Evolutionary conservation across 805 yeast species (phyloP).

Genomic region (Yamadazyma endophytica): DNA sequence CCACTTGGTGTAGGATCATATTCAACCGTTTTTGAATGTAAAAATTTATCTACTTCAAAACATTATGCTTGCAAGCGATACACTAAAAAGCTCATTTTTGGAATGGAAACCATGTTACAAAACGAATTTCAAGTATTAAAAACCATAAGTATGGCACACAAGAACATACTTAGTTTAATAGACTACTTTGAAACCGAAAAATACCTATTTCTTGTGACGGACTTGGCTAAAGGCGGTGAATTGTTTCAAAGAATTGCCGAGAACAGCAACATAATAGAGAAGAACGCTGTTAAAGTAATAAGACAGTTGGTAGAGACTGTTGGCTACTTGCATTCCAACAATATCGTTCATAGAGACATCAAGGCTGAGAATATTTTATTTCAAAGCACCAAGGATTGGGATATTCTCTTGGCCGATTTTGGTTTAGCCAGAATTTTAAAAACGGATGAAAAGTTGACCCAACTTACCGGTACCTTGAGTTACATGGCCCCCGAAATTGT

Average conservation of each 20-base stretch:
- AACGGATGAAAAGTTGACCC: conserved; percentile 22
- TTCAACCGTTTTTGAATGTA: conserved; percentile 49
- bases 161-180: conserved; percentile 55
- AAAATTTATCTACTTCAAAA: conserved; percentile 33
- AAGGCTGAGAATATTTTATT: conserved; percentile 71
- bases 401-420: conserved; percentile 54
- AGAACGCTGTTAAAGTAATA: conserved; percentile 48
- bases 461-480: conserved; percentile 66
- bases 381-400: conserved; percentile 28
- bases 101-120: conserved; percentile 49
- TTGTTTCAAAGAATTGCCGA: conserved; percentile 55
- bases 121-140: conserved; percentile 58
- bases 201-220: conserved; percentile 55
- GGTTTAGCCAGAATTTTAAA: conserved; percentile 56
- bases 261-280: conserved; percentile 40
- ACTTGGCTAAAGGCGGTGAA: conserved; percentile 66
- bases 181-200: conserved; percentile 70
- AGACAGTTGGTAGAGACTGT: conserved; percentile 51
- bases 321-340: conserved; percentile 52
- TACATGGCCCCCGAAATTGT: conserved; percentile 73
- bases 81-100: conserved; percentile 46
- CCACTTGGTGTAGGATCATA: conserved; percentile 46
- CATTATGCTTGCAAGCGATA: conserved; percentile 55
- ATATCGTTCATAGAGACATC: conserved; percentile 66
- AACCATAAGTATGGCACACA: conserved; percentile 46